Evolutionary conservation across 78 protist species (phyloP), one percentile per base, ranked within the genome.

Genomic region (Creolimax fragrantissima): DNA sequence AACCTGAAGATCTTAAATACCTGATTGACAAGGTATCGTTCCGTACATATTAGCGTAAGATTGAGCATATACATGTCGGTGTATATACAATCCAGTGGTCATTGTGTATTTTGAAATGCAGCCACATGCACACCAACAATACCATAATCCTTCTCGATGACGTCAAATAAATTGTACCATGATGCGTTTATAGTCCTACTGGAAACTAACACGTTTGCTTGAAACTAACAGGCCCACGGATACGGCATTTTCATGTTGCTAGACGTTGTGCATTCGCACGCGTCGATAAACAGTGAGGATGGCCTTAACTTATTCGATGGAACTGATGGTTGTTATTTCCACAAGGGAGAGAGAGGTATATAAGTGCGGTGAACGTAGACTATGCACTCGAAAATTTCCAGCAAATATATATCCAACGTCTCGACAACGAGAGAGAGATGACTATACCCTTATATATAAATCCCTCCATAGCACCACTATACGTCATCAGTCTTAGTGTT

Each of bases 221-320:
- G n/a, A n/a, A n/a, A n/a, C n/a, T n/a, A n/a, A n/a, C n/a, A n/a
- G n/a, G 89, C 41, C 41, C 97, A 95, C 84, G 47, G 44, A 17
- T 66, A 90, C 84, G 98, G 98, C 5, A 43, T 98, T 35, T 3
- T 2, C 32, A 98, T 98, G 85, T 89, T 97, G 35, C 89, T 97
- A 35, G 99, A 98, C 84, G 91, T 98, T 3, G 98, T 97, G 17
- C 99, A 97, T 84, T 83, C 94, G 24, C 96, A 95, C 91, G 94
- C 96, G 2, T 45, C 93, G 81, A 91, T 89, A 88, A 92, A 91
- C 45, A 90, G 44, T 11, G 88, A 92, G 81, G 99, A 98, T 44
- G 99, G 99, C 3, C 88, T 97, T 24, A 96, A 94, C 91, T 35
- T 42, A 89, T 95, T 91, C 58, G 98, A 97, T 89, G 99, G 98